Base-by-base conservation (phyloP, 2,329 filamentous ascomycete species). In the Exutisphaerella laricina region DNA sequence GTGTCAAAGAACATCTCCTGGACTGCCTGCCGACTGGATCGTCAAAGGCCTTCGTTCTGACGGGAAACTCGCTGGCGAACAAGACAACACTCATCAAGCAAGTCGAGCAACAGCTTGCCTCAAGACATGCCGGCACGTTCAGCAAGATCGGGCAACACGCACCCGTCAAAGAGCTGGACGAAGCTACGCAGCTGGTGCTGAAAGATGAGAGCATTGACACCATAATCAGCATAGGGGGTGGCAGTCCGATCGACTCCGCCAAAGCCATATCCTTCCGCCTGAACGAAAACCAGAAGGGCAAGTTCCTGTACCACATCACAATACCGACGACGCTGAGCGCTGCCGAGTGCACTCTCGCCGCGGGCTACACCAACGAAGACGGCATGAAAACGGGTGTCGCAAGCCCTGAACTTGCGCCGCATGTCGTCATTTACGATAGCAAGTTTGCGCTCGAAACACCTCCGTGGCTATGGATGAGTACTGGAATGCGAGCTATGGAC, bases 11-110 rank as follows among this genome's bases (percentile, higher is more conserved):
- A 7, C 64, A 77, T 49, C 61, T 78, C 2, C 46, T 72, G 9
- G 60, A 65, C 14, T 66, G 63, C 38, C 66, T 78, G 0, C 72
- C 67, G 0, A 63, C 46, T 8, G 53, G 61, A 3, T 57, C 54
- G 3, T 75, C 73, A 39, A 76, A 75, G 61, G 75, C 74, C 1
- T 78, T 78, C 60, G 74, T 79, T 54, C 70, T 79, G 32, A 78
- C 75, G 1, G 74, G 74, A 17, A 65, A 60, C 30, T 77, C 74
- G 0, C 66, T 79, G 5, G 71, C 72, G 5, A 73, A 59, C 30
- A 78, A 77, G 52, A 78, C 75, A 0, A 62, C 67, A 0, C 63
- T 79, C 5, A 68, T 79, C 48, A 66, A 69, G 41, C 62, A 72
- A 36, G 66, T 78, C 12, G 73, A 78, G 59, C 49, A 65, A 8